These are phyloP conservation scores for Penicillium pulvis DNA, from an alignment of 495 filamentous ascomycete genomes.

Conservation along the genomic window DNA sequence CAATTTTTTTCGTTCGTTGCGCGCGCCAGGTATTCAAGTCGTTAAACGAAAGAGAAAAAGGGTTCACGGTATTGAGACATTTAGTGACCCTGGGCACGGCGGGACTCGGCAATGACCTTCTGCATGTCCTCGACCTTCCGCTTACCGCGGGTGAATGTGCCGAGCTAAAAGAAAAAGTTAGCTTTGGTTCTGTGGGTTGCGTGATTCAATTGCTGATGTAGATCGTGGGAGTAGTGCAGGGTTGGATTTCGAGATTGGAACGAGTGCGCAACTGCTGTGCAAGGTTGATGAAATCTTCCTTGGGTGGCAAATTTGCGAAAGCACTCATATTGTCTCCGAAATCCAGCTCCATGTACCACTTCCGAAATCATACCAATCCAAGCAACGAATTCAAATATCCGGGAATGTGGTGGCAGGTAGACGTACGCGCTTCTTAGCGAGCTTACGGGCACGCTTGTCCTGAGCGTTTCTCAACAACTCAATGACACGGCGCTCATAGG, in stretches of 20 bases:
- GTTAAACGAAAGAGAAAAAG: conserved; percentile 29
- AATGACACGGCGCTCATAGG: conserved; percentile 97
- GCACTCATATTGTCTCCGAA: background rate
- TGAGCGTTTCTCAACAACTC: conserved; percentile 98
- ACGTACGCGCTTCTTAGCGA: conserved; percentile 96
- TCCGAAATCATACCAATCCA: conserved; percentile 7
- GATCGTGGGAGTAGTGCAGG: background rate
- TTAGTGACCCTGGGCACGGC: conserved; percentile 77
- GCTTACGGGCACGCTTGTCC: conserved; percentile 98
- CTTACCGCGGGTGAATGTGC: conserved; percentile 97
- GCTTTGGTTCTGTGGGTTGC: conserved; percentile 6
- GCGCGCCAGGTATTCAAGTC: conserved; percentile 34
- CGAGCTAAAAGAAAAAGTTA: conserved; percentile 61
- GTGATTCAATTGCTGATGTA: background rate
- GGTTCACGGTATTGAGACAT: conserved; percentile 28
- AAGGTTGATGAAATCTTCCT: conserved; percentile 6
- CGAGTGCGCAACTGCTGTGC: background rate
- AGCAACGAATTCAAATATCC: background rate
- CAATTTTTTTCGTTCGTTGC: conserved; percentile 27
- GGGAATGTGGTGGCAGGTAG: conserved; percentile 1
- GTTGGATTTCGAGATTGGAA: background rate
- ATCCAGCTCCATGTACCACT: background rate
- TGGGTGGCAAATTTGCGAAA: conserved; percentile 8
- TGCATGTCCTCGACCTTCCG: conserved; percentile 98
- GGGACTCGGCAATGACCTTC: conserved; percentile 94